phyloP scores from a whole-genome alignment of 176 grass and related monocot species.

The Musa schizocarpa region DNA sequence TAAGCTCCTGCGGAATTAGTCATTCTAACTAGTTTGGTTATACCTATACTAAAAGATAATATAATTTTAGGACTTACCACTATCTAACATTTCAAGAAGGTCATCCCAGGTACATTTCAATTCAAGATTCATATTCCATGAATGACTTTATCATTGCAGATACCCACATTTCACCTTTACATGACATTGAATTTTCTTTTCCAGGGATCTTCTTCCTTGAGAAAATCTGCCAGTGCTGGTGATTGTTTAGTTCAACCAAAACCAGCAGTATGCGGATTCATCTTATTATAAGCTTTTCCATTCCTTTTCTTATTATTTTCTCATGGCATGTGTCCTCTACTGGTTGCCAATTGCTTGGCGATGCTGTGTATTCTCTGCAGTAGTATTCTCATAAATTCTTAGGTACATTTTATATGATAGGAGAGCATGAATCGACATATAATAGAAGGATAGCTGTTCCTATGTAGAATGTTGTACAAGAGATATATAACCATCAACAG shows the following conservation, averaged over 20 bases:
- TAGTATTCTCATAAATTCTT: too few relatives aligned
- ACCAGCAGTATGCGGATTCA: constrained; percentile 50
- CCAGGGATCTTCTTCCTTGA: constrained; percentile 60
- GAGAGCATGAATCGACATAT: too few relatives aligned
- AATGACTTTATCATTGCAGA: not conserved
- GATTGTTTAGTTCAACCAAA: constrained; percentile 60
- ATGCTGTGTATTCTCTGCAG: not conserved
- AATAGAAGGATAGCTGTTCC: too few relatives aligned
- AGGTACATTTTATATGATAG: too few relatives aligned
- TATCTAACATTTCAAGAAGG: constrained; percentile 42
- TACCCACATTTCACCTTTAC: constrained; percentile 5
- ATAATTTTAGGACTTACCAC: constrained; percentile 66
- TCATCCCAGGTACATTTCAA: constrained; percentile 50
- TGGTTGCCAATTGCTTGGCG: not conserved
- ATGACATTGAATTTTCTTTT: constrained; percentile 18
- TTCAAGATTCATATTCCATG: constrained; percentile 15
- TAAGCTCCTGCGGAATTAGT: constrained; percentile 21
- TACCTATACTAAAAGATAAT: constrained; percentile 20
- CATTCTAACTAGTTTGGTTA: constrained; percentile 6
- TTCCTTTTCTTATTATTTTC: not conserved
- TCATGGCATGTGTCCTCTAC: not conserved
- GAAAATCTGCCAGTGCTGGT: constrained; percentile 95
- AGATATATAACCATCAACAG: too few relatives aligned
- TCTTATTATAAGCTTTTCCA: constrained; percentile 8
- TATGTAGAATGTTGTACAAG: too few relatives aligned